These are phyloP conservation scores for Gillenia trifoliata DNA, from an alignment of 306 rosid species.

Conservation along the genomic window DNA sequence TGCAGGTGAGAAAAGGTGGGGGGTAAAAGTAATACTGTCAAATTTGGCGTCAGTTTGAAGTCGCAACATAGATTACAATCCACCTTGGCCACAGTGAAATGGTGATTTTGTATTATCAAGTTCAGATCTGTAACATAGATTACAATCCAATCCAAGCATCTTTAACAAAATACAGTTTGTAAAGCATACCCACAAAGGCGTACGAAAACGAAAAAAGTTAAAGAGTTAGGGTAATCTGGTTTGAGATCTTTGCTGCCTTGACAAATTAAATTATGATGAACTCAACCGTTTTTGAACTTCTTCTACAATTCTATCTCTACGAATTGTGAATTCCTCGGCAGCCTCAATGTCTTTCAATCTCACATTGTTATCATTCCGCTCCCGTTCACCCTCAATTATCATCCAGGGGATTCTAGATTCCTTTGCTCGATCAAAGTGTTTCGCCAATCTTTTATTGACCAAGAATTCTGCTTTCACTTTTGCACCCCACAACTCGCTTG, in stretches of 20 bases:
- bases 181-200: not conserved
- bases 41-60: too few species aligned
- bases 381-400: slow-evolving; percentile 69
- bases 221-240: not conserved
- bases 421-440: slow-evolving; percentile 71
- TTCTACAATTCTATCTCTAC: slow-evolving; percentile 49
- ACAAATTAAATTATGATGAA: slow-evolving; percentile 7
- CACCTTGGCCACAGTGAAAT: too few species aligned
- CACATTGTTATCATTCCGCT: slow-evolving; percentile 57
- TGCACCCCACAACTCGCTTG: slow-evolving; percentile 68
- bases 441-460: slow-evolving; percentile 51
- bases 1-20: too few species aligned
- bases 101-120: too few species aligned
- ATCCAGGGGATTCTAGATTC: slow-evolving; percentile 88
- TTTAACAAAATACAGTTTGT: not conserved
- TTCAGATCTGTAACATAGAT: not conserved
- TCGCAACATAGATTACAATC: too few species aligned
- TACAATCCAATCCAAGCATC: not conserved
- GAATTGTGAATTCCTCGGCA: slow-evolving; percentile 30
- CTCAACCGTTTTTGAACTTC: slow-evolving; percentile 52
- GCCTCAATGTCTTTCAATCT: slow-evolving; percentile 50
- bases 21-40: too few species aligned
- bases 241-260: not conserved
- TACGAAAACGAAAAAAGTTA: not conserved
- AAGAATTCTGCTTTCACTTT: slow-evolving; percentile 55